Evolutionary conservation across 2,329 filamentous ascomycete genomes (phyloP).

Genomic region (Colletotrichum zoysiae): DNA sequence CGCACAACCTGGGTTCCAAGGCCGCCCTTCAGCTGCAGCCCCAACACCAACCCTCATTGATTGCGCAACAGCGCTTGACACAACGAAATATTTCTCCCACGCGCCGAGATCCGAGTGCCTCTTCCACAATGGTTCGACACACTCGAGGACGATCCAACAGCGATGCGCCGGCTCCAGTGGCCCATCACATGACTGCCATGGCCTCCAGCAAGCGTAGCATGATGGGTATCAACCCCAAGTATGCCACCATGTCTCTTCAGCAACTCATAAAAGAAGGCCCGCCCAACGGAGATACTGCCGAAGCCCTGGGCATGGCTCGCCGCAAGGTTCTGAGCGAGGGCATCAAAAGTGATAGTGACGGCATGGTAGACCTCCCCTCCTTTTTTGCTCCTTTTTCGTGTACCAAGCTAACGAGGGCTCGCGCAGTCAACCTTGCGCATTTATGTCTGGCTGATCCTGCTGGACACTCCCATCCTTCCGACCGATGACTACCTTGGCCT

Average conservation of each 20-base stretch:
- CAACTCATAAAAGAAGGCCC: constrained; percentile 85
- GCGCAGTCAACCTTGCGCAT: constrained; percentile 88
- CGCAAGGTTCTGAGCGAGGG: constrained; percentile 82
- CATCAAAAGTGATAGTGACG: constrained; percentile 81
- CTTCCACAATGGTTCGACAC: constrained; percentile 55
- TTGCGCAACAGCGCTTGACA: constrained; percentile 72
- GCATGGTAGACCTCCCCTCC: constrained; percentile 70
- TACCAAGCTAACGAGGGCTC: neutral
- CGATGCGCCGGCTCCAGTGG: constrained; percentile 66
- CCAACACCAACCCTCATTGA: constrained; percentile 61
- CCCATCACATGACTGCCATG: constrained; percentile 54
- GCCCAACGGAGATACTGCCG: constrained; percentile 74
- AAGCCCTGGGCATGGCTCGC: constrained; percentile 74
- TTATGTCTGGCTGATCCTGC: constrained; percentile 95
- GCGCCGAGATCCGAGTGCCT: constrained; percentile 39
- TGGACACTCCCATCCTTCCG: constrained; percentile 85
- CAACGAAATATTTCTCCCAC: constrained; percentile 49
- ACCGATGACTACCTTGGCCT: constrained; percentile 92
- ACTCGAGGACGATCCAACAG: constrained; percentile 78
- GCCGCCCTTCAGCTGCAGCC: constrained; percentile 53
- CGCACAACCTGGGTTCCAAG: constrained; percentile 74
- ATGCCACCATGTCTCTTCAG: constrained; percentile 74
- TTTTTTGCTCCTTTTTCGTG: neutral
- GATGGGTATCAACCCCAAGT: constrained; percentile 56
- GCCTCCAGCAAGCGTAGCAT: constrained; percentile 52